Evolutionary conservation across 1,139 yeast genomes (phyloP).

Genomic region (Geotrichum phurueaensis): DNA sequence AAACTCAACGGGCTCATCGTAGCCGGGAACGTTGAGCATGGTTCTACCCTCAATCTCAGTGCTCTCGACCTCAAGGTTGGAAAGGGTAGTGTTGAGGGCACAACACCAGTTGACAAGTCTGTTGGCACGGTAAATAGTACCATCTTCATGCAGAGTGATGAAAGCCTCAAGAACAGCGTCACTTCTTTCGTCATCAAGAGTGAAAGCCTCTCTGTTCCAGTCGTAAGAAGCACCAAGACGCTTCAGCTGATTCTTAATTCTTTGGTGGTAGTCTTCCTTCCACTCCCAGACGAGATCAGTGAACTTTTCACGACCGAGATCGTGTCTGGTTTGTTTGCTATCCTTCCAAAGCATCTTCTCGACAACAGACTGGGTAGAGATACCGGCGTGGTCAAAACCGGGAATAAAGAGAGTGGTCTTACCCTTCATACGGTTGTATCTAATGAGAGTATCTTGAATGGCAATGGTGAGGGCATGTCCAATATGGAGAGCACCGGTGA

Average conservation of each 20-base stretch:
- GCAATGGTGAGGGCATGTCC: slow-evolving; percentile 97
- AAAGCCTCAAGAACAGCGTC: slow-evolving; percentile 88
- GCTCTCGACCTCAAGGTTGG: slow-evolving; percentile 93
- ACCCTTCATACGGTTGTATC: slow-evolving; percentile 97
- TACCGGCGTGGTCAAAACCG: slow-evolving; percentile 99
- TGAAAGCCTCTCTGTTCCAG: slow-evolving; percentile 92
- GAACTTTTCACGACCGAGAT: slow-evolving; percentile 87
- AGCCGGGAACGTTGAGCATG: slow-evolving; percentile 76
- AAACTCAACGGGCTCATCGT: slow-evolving; percentile 84
- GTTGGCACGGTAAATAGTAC: slow-evolving; percentile 88
- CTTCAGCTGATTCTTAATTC: slow-evolving; percentile 78
- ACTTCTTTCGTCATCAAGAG: slow-evolving; percentile 72
- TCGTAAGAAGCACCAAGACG: slow-evolving; percentile 94
- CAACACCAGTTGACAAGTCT: slow-evolving; percentile 97
- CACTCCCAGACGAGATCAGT: slow-evolving; percentile 92
- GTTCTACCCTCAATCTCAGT: slow-evolving; percentile 83
- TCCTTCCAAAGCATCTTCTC: slow-evolving; percentile 92
- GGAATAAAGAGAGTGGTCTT: slow-evolving; percentile 89
- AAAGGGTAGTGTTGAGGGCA: slow-evolving; percentile 86
- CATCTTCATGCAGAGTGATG: slow-evolving; percentile 86
- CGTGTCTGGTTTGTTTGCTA: slow-evolving; percentile 88
- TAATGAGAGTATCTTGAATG: slow-evolving; percentile 85
- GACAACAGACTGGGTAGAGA: slow-evolving; percentile 96
- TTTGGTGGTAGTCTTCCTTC: slow-evolving; percentile 89
- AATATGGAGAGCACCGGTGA: slow-evolving; percentile 96